phyloP scores from a whole-genome alignment of 768 basidiomycete genomes.

The Tulasnella sp. region DNA sequence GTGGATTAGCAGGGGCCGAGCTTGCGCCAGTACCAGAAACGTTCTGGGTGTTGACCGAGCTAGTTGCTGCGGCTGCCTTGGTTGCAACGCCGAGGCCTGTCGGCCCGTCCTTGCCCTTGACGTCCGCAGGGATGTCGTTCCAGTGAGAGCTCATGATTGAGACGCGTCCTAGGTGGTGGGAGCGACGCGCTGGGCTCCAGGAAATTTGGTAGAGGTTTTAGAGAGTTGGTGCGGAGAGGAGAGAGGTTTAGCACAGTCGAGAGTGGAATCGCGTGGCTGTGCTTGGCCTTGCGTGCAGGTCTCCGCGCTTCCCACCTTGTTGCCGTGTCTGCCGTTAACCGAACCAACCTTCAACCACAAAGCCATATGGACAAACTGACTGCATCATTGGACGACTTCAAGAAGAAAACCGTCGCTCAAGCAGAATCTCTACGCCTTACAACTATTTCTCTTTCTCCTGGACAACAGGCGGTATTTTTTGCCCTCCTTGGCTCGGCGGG shows the following conservation, averaged over 20 bases:
- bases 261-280: constrained; percentile 16
- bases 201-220: not conserved
- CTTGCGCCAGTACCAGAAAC: not conserved
- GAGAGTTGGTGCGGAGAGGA: not conserved
- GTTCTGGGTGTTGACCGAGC: not conserved
- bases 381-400: not conserved
- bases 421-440: not conserved
- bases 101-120: not conserved
- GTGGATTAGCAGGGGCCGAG: constrained; percentile 3
- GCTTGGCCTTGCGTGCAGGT: not conserved
- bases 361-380: not conserved
- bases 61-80: constrained; percentile 10
- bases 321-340: not conserved
- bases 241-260: not conserved
- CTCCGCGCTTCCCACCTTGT: not conserved
- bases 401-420: not conserved
- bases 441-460: not conserved
- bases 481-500: constrained; percentile 18
- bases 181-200: not conserved
- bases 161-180: not conserved
- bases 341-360: not conserved
- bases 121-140: constrained; percentile 8
- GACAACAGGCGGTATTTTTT: not conserved
- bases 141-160: constrained; percentile 15
- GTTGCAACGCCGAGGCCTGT: not conserved